Conservation (phyloP, 2,329 filamentous ascomycete genomes). For the Fusarium pseudoanthophilum region DNA sequence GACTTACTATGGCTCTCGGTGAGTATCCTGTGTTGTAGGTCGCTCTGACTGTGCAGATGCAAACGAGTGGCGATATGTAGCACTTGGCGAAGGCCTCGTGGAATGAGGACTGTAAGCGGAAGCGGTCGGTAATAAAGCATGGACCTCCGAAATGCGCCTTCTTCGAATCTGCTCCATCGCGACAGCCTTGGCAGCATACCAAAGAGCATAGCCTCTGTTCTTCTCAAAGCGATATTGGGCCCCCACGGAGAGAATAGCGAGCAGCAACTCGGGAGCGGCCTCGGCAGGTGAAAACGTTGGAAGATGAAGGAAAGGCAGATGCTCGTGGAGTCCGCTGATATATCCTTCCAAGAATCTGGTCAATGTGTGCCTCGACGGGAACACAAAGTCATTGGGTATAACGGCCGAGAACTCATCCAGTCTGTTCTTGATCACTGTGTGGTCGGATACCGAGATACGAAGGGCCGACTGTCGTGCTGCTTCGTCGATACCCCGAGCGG, state of each 20-base stretch:
- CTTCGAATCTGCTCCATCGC: conserved; percentile 68
- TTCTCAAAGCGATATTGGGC: conserved; percentile 73
- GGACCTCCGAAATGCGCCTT: conserved; percentile 66
- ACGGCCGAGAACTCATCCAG: conserved; percentile 70
- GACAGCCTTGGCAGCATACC: conserved; percentile 70
- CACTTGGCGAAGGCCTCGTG: conserved; percentile 67
- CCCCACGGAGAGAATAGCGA: conserved; percentile 75
- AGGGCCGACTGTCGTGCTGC: conserved; percentile 49
- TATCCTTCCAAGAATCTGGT: conserved; percentile 77
- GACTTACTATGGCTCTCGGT: conserved; percentile 69
- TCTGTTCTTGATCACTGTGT: conserved; percentile 66
- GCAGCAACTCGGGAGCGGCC: conserved; percentile 73
- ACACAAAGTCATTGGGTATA: conserved; percentile 70
- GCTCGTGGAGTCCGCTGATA: conserved; percentile 71
- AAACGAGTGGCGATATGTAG: conserved; percentile 67
- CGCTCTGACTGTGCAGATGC: conserved; percentile 68
- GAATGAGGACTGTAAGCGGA: conserved; percentile 70
- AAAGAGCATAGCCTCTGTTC: conserved; percentile 67
- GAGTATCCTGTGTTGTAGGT: conserved; percentile 66
- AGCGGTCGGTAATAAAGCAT: conserved; percentile 65
- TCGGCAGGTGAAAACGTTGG: conserved; percentile 72
- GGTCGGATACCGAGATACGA: conserved; percentile 65
- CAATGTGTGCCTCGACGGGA: conserved; percentile 75
- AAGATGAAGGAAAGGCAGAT: conserved; percentile 71
- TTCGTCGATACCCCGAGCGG: conserved; percentile 46